phyloP scores from a whole-genome alignment of 2,329 filamentous ascomycete genomes.

The Xylaria sp. region DNA sequence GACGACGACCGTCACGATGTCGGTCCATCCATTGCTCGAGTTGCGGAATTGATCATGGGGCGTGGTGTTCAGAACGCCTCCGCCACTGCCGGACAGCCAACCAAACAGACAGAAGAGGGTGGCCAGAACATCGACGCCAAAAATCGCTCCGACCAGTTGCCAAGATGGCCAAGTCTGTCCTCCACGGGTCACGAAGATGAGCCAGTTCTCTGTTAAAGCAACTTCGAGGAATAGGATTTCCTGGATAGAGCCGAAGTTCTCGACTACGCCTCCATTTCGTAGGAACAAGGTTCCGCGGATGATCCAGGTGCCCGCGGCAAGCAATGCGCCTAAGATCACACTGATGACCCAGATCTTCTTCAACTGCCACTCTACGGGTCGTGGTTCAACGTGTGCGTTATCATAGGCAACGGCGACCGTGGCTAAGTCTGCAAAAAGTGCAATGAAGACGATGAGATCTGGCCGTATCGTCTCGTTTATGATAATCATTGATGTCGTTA shows the following conservation, averaged over 20 bases:
- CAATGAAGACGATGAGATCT: slow-evolving; percentile 81
- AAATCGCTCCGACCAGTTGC: slow-evolving; percentile 77
- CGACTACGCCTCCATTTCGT: slow-evolving; percentile 75
- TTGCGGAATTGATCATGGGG: slow-evolving; percentile 50
- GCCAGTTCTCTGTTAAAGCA: slow-evolving; percentile 79
- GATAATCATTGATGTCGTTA: slow-evolving; percentile 81
- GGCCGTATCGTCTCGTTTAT: slow-evolving; percentile 79
- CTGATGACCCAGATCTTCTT: slow-evolving; percentile 85
- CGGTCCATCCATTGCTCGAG: slow-evolving; percentile 55
- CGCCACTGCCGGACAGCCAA: slow-evolving; percentile 69
- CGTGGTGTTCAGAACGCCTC: slow-evolving; percentile 48
- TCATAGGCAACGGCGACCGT: slow-evolving; percentile 83
- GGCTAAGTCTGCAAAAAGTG: slow-evolving; percentile 81
- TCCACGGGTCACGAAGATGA: slow-evolving; percentile 81
- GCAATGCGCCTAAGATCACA: slow-evolving; percentile 72
- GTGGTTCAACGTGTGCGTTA: slow-evolving; percentile 78
- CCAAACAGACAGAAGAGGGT: slow-evolving; percentile 81
- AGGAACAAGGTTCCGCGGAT: slow-evolving; percentile 77
- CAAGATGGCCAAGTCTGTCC: slow-evolving; percentile 78
- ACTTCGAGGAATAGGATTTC: slow-evolving; percentile 80
- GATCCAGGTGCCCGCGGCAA: slow-evolving; percentile 78
- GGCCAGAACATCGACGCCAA: slow-evolving; percentile 75
- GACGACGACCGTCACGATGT: slow-evolving; percentile 70
- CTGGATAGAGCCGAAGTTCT: slow-evolving; percentile 79
- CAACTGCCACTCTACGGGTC: slow-evolving; percentile 82